These are phyloP conservation scores for Nannochloropsis oceanica DNA, from an alignment of 108 stramenopile genomes.

Conservation along the genomic window DNA sequence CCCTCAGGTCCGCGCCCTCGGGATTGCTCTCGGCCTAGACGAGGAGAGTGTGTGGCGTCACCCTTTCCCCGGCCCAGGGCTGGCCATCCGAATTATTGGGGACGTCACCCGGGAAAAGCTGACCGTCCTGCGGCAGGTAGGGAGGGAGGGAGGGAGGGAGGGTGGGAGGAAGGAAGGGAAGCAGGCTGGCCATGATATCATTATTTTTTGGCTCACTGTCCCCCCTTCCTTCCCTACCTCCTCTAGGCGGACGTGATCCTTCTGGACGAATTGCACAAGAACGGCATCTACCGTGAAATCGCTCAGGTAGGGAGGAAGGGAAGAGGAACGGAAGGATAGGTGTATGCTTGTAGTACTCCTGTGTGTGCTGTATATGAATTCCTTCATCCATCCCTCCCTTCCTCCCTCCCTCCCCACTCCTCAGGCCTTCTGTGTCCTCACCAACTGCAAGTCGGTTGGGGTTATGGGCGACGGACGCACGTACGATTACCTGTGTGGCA, in stretches of 20 bases:
- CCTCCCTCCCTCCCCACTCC: no score
- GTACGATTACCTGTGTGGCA: conserved; percentile 23
- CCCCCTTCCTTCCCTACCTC: neutral
- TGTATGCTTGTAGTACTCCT: no score
- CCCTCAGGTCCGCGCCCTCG: conserved; percentile 12
- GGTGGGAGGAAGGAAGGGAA: no score
- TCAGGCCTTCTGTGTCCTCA: conserved; percentile 76
- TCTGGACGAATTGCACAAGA: conserved; percentile 70
- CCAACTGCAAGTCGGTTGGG: conserved; percentile 86
- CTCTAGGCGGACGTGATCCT: conserved; percentile 80
- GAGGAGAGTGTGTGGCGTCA: conserved; percentile 85
- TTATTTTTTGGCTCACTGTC: neutral
- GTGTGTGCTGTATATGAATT: no score
- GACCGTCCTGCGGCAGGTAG: conserved; percentile 55
- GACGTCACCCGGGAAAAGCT: conserved; percentile 62
- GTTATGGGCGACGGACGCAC: conserved; percentile 69
- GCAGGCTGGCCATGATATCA: no score
- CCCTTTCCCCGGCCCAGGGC: conserved; percentile 98
- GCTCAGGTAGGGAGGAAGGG: conserved; percentile 48
- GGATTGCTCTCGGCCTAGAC: conserved; percentile 73
- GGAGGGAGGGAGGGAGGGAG: neutral
- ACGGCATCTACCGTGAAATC: conserved; percentile 82
- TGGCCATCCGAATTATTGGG: conserved; percentile 85
- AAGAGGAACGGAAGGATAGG: no score
- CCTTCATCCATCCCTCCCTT: no score